Conservation (phyloP, 73 alveolate genomes). For the Tetrahymena elliotti region DNA sequence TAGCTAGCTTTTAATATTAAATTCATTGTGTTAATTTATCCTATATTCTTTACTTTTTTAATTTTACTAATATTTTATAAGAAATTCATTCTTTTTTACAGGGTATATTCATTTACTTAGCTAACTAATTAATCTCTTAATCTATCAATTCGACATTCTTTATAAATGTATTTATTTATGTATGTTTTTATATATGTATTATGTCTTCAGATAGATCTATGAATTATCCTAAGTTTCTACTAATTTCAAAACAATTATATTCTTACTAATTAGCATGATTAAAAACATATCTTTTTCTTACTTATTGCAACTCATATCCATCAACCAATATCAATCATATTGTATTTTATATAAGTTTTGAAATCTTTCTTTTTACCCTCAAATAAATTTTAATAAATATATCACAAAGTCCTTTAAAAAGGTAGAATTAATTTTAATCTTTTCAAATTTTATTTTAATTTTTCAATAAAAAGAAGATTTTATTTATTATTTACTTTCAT, state of each 20-base stretch:
- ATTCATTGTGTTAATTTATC: background rate
- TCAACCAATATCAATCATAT: background rate
- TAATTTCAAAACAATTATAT: background rate
- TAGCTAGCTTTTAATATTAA: background rate
- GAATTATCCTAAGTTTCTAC: background rate
- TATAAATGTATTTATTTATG: too few species aligned
- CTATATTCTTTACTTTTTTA: background rate
- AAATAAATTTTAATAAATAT: background rate
- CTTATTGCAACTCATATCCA: background rate
- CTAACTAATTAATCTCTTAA: background rate
- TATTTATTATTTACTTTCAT: too few species aligned
- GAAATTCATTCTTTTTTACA: background rate
- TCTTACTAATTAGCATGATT: background rate
- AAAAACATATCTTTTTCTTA: background rate
- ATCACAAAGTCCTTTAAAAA: background rate
- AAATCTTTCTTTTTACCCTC: background rate
- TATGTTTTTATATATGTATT: too few species aligned
- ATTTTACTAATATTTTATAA: background rate
- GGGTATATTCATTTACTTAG: too few species aligned
- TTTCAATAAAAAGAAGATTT: too few species aligned
- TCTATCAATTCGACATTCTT: too few species aligned
- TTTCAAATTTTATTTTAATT: background rate
- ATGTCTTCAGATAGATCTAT: too few species aligned
- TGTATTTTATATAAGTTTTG: background rate
- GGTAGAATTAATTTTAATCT: background rate